phyloP scores from a whole-genome alignment of 2,329 filamentous ascomycete genomes.

The Ceratocystis cubensis region DNA sequence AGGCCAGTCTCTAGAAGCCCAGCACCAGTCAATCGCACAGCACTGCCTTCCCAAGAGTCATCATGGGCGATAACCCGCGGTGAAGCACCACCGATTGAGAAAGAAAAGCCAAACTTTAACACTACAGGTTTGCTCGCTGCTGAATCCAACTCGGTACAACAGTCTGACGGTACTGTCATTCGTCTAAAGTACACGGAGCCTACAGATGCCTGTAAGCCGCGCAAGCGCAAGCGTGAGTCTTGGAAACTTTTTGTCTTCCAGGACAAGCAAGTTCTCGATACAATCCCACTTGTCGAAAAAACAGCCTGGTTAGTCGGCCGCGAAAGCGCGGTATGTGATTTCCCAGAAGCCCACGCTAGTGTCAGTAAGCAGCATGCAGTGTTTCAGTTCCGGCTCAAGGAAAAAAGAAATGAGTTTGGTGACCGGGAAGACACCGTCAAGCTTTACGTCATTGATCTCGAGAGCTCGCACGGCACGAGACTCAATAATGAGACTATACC shows the following conservation, averaged over 20 bases:
- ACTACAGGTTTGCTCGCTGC: conserved; percentile 73
- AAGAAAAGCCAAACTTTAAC: conserved; percentile 80
- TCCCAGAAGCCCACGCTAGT: conserved; percentile 78
- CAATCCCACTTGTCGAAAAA: conserved; percentile 58
- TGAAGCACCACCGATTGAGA: conserved; percentile 38
- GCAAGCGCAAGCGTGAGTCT: conserved; percentile 47
- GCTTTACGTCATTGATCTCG: conserved; percentile 86
- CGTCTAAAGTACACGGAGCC: conserved; percentile 95
- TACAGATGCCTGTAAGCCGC: conserved; percentile 77
- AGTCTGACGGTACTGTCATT: conserved; percentile 60
- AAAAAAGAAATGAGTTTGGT: conserved; percentile 74
- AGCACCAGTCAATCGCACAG: conserved; percentile 26
- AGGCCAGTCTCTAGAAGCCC: neutral
- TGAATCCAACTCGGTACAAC: conserved; percentile 64
- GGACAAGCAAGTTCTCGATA: conserved; percentile 64
- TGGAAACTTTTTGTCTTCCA: conserved; percentile 97
- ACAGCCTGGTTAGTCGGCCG: conserved; percentile 88
- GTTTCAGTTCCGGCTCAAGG: conserved; percentile 78
- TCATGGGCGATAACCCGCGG: conserved; percentile 46
- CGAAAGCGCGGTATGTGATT: conserved; percentile 67
- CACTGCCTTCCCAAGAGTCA: conserved; percentile 48
- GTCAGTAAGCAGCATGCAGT: conserved; percentile 93
- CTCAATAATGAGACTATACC: conserved; percentile 67
- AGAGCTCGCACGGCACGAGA: conserved; percentile 80
- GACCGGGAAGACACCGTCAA: conserved; percentile 67